Percentiles rank a stretch among this genome's conserved stretches.
Evolutionary conservation across 176 grass and related monocot species (phyloP).

Genomic region (Hsuehochloa calcarea): DNA sequence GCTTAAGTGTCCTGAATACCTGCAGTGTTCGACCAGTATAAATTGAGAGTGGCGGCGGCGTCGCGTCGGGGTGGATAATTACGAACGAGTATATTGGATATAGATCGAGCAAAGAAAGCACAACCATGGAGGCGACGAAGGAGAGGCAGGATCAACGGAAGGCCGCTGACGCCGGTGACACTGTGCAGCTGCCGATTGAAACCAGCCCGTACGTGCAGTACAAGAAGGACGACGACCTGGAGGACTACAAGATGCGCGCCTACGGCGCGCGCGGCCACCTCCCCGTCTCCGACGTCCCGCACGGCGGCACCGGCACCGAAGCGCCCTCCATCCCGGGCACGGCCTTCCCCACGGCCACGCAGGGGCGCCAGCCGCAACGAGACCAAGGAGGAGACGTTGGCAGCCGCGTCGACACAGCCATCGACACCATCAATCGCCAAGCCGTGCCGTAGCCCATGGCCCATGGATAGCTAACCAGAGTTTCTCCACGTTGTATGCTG

Average conservation of each 20-base stretch:
- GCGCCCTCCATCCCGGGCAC: slow-evolving; percentile 61
- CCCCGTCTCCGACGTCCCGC: slow-evolving; percentile 46
- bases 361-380: not conserved
- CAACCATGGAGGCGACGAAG: slow-evolving; percentile 40
- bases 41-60: not conserved
- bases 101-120: not conserved
- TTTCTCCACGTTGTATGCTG: not conserved
- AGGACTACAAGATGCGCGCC: slow-evolving; percentile 80
- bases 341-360: slow-evolving; percentile 1
- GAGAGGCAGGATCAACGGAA: slow-evolving; percentile 16
- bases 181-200: slow-evolving; percentile 56
- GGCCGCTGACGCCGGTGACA: not conserved
- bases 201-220: slow-evolving; percentile 86
- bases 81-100: not conserved
- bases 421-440: slow-evolving; percentile 43
- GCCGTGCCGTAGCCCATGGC: slow-evolving; percentile 32
- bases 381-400: not conserved
- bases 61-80: not conserved
- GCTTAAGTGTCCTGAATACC: not conserved
- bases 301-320: slow-evolving; percentile 47
- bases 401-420: not conserved
- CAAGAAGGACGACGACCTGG: slow-evolving; percentile 36
- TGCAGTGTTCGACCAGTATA: not conserved
- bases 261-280: slow-evolving; percentile 71
- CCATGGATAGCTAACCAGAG: not conserved